Evolutionary conservation across 768 basidiomycete genomes (phyloP).

Genomic region (Lactifluus echinatus): DNA sequence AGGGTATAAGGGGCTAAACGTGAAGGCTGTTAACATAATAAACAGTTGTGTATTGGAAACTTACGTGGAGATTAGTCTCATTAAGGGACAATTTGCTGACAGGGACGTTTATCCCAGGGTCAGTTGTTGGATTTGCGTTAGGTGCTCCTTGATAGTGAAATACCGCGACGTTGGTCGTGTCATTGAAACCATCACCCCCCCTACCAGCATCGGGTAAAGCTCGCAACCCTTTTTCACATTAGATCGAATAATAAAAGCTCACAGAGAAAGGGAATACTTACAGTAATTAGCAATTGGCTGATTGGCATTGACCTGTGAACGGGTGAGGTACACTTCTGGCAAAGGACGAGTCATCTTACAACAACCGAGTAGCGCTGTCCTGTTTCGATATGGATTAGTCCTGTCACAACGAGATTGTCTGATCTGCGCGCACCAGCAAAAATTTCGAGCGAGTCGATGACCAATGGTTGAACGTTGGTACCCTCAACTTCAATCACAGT

Average conservation of each 20-base stretch:
- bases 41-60: background rate
- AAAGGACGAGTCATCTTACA: slow-evolving; percentile 6
- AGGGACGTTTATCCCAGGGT: slow-evolving; percentile 7
- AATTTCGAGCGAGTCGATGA: slow-evolving; percentile 22
- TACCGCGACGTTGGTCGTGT: slow-evolving; percentile 32
- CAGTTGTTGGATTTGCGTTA: slow-evolving; percentile 25
- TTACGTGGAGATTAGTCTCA: slow-evolving; percentile 19
- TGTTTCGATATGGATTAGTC: background rate
- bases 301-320: slow-evolving; percentile 15
- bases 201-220: slow-evolving; percentile 21
- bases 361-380: slow-evolving; percentile 26
- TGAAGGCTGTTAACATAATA: background rate
- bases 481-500: slow-evolving; percentile 28
- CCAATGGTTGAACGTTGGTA: slow-evolving; percentile 18
- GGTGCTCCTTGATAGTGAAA: slow-evolving; percentile 31
- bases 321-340: background rate
- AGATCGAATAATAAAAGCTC: background rate
- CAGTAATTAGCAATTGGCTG: slow-evolving; percentile 20
- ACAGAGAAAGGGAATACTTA: slow-evolving; percentile 3
- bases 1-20: slow-evolving; percentile 7
- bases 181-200: slow-evolving; percentile 5
- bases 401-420: background rate
- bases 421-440: slow-evolving; percentile 17
- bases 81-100: slow-evolving; percentile 9
- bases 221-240: slow-evolving; percentile 20